Conservation (phyloP, 1,284 basidiomycete genomes). For the Phylloporus sp. region DNA sequence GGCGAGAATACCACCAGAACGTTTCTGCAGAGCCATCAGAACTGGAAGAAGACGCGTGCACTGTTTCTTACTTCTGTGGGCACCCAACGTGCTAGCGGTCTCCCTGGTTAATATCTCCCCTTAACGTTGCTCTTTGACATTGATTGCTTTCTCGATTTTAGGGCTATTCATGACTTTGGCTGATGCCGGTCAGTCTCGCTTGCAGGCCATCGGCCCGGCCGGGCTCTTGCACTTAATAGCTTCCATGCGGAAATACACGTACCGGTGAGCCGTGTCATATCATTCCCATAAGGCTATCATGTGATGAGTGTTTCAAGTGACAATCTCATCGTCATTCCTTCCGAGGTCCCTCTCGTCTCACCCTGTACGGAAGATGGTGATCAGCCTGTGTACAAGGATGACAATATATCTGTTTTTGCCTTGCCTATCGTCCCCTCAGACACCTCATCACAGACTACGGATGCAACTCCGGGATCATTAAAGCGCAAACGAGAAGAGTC, state of each 20-base stretch:
- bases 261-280: constrained; percentile 50
- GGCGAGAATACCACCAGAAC: constrained; percentile 81
- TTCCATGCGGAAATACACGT: constrained; percentile 66
- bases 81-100: constrained; percentile 64
- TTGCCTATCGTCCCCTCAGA: constrained; percentile 52
- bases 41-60: constrained; percentile 66
- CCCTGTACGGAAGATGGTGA: constrained; percentile 30
- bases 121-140: neutral
- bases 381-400: constrained; percentile 59
- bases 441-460: neutral
- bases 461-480: constrained; percentile 13
- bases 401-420: constrained; percentile 65
- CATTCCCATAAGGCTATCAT: neutral
- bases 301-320: constrained; percentile 41
- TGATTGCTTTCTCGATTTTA: constrained; percentile 29
- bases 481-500: constrained; percentile 54
- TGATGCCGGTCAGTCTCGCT: constrained; percentile 62
- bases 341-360: constrained; percentile 47
- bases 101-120: constrained; percentile 62
- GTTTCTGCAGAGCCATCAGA: constrained; percentile 68
- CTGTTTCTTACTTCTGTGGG: constrained; percentile 76
- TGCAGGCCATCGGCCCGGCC: constrained; percentile 74
- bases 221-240: constrained; percentile 75
- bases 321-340: constrained; percentile 49
- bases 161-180: constrained; percentile 85